Conservation (phyloP, 164 flowering plant species). For the Magnolia kwangsiensis region DNA sequence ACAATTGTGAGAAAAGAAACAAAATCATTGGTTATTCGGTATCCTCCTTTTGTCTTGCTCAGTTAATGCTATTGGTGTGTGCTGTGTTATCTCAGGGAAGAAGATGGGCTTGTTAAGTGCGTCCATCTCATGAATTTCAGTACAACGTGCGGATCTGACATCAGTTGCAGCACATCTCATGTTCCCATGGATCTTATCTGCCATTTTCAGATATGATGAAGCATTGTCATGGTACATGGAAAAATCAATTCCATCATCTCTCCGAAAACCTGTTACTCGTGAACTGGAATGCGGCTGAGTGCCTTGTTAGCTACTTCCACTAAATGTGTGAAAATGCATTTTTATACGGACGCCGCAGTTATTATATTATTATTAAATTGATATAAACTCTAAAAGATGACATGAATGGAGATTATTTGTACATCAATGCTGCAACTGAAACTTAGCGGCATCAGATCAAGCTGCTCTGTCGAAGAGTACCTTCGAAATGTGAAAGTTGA, state of each 20-base stretch:
- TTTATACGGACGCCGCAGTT: not conserved
- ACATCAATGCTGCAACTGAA: not conserved
- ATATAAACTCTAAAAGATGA: not conserved
- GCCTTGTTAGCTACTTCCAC: not conserved
- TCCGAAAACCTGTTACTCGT: constrained; percentile 70
- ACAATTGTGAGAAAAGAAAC: not conserved
- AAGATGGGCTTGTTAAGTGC: constrained; percentile 74
- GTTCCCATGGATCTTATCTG: constrained; percentile 7
- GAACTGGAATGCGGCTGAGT: constrained; percentile 76
- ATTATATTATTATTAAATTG: not conserved
- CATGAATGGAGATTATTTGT: not conserved
- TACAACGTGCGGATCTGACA: not conserved
- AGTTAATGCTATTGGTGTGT: constrained; percentile 83
- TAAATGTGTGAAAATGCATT: not conserved
- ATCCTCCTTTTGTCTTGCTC: constrained; percentile 11
- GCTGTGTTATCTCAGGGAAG: constrained; percentile 38
- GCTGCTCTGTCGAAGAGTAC: constrained; percentile 65
- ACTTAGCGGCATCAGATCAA: constrained; percentile 14
- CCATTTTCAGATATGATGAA: constrained; percentile 77
- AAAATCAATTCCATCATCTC: constrained; percentile 64
- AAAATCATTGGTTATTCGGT: not conserved
- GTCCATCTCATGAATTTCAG: not conserved
- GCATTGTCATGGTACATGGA: constrained; percentile 81
- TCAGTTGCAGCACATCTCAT: not conserved
- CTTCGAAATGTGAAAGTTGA: constrained; percentile 51